Conservation (phyloP, 208 protist genomes). For the Spongospora subterranea region DNA sequence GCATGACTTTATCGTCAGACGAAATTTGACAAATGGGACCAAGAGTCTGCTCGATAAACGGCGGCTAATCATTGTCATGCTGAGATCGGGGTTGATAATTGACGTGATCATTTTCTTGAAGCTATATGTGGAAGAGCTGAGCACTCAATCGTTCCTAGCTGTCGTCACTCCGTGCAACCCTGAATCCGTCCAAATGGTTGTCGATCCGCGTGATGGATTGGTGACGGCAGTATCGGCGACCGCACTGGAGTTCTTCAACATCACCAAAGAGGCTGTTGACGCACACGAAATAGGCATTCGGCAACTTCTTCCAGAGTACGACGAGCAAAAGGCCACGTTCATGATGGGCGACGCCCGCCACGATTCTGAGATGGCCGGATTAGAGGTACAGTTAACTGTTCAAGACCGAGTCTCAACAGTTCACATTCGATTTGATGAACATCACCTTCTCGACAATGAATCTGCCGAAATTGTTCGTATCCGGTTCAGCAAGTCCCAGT, state of each 20-base stretch:
- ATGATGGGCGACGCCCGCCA: background rate
- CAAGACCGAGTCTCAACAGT: background rate
- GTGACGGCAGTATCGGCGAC: constrained; percentile 23
- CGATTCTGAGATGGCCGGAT: background rate
- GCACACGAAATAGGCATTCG: constrained; percentile 16
- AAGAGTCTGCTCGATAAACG: background rate
- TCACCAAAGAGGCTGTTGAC: constrained; percentile 29
- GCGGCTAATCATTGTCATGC: background rate
- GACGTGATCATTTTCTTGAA: constrained; percentile 44
- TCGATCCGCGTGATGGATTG: constrained; percentile 19
- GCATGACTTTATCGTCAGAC: background rate
- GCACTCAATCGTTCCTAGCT: background rate
- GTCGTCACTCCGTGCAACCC: background rate
- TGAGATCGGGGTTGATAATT: background rate
- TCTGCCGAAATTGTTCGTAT: constrained; percentile 4
- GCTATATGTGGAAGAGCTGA: background rate
- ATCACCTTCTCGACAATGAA: background rate
- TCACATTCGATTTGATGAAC: background rate
- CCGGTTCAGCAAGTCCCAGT: background rate
- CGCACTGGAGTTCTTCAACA: constrained; percentile 19
- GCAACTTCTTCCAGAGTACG: background rate
- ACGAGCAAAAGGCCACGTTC: background rate
- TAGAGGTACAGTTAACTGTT: constrained; percentile 13
- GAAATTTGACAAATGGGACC: background rate
- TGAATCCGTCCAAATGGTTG: background rate